Conservation (phyloP, 139 green algal genomes). For the Ettlia oleoabundans region DNA sequence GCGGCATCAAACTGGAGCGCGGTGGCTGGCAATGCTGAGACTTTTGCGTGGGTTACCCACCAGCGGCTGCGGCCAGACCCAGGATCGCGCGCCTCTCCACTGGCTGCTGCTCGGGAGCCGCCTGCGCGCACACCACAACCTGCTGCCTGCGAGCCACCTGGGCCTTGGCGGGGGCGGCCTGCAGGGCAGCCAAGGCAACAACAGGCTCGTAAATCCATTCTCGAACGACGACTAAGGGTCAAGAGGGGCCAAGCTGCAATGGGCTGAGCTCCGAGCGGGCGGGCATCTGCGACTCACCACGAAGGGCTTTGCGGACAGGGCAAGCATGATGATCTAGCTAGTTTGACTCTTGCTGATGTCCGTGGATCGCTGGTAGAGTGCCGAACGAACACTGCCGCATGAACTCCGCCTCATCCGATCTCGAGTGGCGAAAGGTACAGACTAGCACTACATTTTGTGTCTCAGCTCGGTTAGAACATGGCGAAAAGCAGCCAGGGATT, state of each 20-base stretch:
- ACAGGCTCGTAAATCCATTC: too few relatives aligned
- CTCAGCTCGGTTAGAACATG: too few relatives aligned
- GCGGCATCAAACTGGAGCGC: too few relatives aligned
- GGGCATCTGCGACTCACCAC: neutral
- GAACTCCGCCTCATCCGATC: too few relatives aligned
- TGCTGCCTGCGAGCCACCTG: neutral
- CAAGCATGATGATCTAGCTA: neutral
- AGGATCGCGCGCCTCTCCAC: constrained; percentile 6
- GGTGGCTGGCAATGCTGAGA: neutral
- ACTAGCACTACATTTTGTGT: too few relatives aligned
- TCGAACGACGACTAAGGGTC: too few relatives aligned
- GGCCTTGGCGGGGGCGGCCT: constrained; percentile 15
- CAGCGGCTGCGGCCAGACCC: neutral
- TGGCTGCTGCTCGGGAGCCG: neutral
- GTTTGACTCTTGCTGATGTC: neutral
- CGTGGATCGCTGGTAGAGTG: neutral
- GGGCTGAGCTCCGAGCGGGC: neutral
- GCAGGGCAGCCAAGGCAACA: neutral
- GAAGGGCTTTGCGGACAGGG: neutral
- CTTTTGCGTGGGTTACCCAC: neutral
- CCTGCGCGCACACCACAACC: constrained; percentile 5
- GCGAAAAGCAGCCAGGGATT: too few relatives aligned
- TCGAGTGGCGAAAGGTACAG: too few relatives aligned
- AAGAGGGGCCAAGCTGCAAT: neutral
- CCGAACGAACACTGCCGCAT: too few relatives aligned